These are phyloP conservation scores for Pseudocercospora musae DNA, from an alignment of 2,329 filamentous ascomycete species.

Conservation along the genomic window DNA sequence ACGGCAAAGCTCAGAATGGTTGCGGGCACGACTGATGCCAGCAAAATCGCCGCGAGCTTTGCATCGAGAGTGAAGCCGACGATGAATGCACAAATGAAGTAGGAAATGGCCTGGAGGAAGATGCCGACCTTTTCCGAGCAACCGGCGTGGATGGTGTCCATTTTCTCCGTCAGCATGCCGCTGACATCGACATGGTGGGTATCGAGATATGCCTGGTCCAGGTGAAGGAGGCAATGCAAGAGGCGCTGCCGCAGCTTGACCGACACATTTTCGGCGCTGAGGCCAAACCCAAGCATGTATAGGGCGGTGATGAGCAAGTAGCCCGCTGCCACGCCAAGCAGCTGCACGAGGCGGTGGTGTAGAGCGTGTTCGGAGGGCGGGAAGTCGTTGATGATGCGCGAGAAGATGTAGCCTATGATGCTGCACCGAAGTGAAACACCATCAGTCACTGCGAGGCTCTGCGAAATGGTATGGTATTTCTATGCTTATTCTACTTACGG, in stretches of 20 bases:
- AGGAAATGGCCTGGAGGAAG: conserved; percentile 46
- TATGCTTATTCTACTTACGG: too few species aligned
- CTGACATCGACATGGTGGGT: conserved; percentile 50
- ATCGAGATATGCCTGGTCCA: conserved; percentile 54
- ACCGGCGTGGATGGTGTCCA: conserved; percentile 46
- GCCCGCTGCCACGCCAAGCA: conserved; percentile 45
- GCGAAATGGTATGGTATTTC: neutral
- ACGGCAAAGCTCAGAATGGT: conserved; percentile 44
- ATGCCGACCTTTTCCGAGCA: conserved; percentile 49
- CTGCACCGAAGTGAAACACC: neutral
- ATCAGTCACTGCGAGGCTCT: neutral
- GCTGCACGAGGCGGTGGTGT: conserved; percentile 39
- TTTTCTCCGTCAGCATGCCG: conserved; percentile 44
- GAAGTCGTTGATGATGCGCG: conserved; percentile 50
- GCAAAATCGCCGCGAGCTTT: conserved; percentile 42
- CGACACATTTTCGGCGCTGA: conserved; percentile 50
- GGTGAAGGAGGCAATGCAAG: conserved; percentile 47
- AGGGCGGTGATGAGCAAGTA: conserved; percentile 52
- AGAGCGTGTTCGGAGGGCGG: conserved; percentile 47
- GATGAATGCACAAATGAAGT: conserved; percentile 45
- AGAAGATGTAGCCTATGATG: conserved; percentile 45
- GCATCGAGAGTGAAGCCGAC: conserved; percentile 47
- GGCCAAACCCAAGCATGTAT: conserved; percentile 50
- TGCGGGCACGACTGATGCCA: conserved; percentile 48
- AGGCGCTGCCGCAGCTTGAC: conserved; percentile 47